A percentile compares a stretch with the other conserved stretches of the same genome.
phyloP scores from a whole-genome alignment of 1,284 basidiomycete species.

The Schizophyllum amplum region DNA sequence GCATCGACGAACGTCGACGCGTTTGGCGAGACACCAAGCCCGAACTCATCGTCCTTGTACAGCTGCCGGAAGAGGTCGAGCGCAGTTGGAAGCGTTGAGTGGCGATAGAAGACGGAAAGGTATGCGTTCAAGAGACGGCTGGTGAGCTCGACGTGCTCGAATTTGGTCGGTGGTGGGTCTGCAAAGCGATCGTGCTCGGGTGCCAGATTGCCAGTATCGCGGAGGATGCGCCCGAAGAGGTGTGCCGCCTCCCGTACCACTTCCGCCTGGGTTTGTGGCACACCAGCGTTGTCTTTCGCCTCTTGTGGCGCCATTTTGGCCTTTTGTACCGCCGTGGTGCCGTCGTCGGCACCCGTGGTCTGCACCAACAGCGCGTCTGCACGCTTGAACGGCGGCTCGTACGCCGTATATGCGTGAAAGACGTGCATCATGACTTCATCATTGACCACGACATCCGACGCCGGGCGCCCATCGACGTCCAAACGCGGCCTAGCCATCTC shows the following conservation, averaged over 20 bases:
- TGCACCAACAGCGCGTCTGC: slow-evolving; percentile 30
- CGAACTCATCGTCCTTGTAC: slow-evolving; percentile 25
- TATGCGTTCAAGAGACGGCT: slow-evolving; percentile 75
- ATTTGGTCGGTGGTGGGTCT: slow-evolving; percentile 22
- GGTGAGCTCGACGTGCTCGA: slow-evolving; percentile 53
- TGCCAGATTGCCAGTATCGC: slow-evolving; percentile 29
- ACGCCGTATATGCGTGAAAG: slow-evolving; percentile 85
- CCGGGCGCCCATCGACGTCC: slow-evolving; percentile 17
- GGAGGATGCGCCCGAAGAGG: slow-evolving; percentile 64
- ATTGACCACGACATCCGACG: slow-evolving; percentile 36
- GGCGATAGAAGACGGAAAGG: slow-evolving; percentile 68
- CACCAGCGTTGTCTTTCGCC: too few relatives aligned
- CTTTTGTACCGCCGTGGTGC: slow-evolving; percentile 2
- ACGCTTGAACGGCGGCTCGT: slow-evolving; percentile 62
- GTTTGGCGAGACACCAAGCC: slow-evolving; percentile 34
- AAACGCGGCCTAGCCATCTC: slow-evolving; percentile 48
- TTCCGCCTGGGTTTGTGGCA: slow-evolving; percentile 71
- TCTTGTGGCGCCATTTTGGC: slow-evolving; percentile 31
- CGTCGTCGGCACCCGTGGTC: too few relatives aligned
- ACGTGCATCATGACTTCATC: slow-evolving; percentile 76
- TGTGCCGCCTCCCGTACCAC: slow-evolving; percentile 65
- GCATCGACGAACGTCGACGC: slow-evolving; percentile 55
- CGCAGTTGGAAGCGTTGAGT: slow-evolving; percentile 44
- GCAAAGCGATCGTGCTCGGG: not conserved
- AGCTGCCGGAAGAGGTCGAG: slow-evolving; percentile 39